phyloP scores from a whole-genome alignment of 2,329 filamentous ascomycete species.

The Aspergillus eucalypticola region DNA sequence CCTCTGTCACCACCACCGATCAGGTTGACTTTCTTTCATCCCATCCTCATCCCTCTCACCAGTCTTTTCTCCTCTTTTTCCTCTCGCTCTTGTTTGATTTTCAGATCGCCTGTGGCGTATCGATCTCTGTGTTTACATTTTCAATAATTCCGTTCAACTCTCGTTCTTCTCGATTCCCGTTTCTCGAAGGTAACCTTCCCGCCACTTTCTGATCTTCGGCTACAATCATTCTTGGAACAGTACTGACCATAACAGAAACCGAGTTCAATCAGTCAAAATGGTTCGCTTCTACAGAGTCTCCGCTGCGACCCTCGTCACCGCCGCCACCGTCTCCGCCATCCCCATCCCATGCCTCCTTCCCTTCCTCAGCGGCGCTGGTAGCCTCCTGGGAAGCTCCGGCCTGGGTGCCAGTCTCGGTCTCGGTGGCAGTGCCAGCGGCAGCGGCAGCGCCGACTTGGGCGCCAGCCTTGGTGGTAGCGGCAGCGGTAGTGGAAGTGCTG shows the following conservation, averaged over 20 bases:
- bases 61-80: not conserved
- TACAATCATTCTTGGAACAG: too few species aligned
- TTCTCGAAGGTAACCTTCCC: not conserved
- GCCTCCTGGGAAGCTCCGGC: slow-evolving; percentile 8
- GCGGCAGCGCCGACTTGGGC: not conserved
- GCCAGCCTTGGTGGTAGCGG: slow-evolving; percentile 3
- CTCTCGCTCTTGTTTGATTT: not conserved
- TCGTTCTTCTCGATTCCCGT: slow-evolving; percentile 1
- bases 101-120: not conserved
- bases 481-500: slow-evolving; percentile 6
- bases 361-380: slow-evolving; percentile 13
- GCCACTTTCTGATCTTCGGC: not conserved
- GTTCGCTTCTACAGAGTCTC: slow-evolving; percentile 9
- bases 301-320: slow-evolving; percentile 5
- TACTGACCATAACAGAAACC: not conserved
- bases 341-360: slow-evolving; percentile 13
- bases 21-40: not conserved
- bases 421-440: slow-evolving; percentile 1
- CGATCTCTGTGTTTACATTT: not conserved
- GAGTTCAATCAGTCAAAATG: not conserved
- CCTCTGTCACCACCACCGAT: not conserved
- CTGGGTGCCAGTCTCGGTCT: slow-evolving; percentile 6
- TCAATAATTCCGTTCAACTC: not conserved
- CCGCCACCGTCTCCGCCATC: slow-evolving; percentile 8
- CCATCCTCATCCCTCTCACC: not conserved